phyloP scores from a whole-genome alignment of 768 basidiomycete genomes.

The Phaffia australis region DNA sequence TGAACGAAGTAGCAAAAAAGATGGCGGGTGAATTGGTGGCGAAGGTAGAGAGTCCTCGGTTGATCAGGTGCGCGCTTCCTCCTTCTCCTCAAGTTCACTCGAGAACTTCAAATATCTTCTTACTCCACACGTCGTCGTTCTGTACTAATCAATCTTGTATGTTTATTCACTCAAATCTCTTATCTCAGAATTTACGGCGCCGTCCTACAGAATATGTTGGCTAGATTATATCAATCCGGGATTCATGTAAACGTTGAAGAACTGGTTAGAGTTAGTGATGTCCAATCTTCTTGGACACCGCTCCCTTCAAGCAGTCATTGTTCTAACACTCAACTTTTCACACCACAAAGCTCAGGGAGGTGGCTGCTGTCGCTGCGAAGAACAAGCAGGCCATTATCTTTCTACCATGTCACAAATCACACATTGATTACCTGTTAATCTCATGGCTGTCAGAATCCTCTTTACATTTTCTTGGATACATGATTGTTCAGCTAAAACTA shows the following conservation, averaged over 20 bases:
- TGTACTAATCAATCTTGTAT: neutral
- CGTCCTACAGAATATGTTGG: constrained; percentile 15
- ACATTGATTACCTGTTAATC: constrained; percentile 27
- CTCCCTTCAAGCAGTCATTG: neutral
- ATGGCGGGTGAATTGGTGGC: constrained; percentile 12
- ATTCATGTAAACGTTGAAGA: constrained; percentile 5
- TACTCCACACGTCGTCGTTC: no score
- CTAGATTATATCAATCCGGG: constrained; percentile 11
- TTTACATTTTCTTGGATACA: neutral
- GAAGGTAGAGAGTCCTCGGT: constrained; percentile 12
- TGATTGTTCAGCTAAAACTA: constrained; percentile 14
- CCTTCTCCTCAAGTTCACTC: neutral
- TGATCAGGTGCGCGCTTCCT: constrained; percentile 9
- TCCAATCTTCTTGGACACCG: neutral
- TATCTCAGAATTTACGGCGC: constrained; percentile 11
- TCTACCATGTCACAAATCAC: constrained; percentile 31
- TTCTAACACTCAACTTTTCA: neutral
- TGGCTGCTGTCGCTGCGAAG: constrained; percentile 25
- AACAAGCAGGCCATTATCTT: constrained; percentile 30
- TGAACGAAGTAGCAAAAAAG: constrained; percentile 7
- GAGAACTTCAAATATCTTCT: neutral
- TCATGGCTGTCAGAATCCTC: neutral
- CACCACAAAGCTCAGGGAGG: constrained; percentile 25
- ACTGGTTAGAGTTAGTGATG: neutral
- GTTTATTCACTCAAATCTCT: neutral